Evolutionary conservation across 2,329 filamentous ascomycete species (phyloP), one percentile per base, ranked within the genome.

Genomic region (Fusarium acutatum): DNA sequence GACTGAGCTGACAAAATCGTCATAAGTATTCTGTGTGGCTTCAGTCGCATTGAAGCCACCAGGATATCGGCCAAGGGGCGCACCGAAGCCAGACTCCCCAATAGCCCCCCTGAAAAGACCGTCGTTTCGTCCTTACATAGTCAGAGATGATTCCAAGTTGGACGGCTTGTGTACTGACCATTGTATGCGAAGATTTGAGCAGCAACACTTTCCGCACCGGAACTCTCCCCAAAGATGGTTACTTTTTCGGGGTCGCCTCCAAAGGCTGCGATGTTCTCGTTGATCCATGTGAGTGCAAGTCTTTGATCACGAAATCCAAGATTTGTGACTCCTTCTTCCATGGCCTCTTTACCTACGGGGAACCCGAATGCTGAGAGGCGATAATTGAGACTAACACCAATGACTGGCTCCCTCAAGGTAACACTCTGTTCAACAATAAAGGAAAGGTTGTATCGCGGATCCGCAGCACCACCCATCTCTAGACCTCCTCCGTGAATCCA

Each of bases 361-460:
- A 71, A 88, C 87, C 3, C 87, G 84, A 84, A 86, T 6, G 83
- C 83, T 17, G 81, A 83, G 13, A 87, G 79, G 22, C 87, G 82
- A 69, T 88, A 88, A 70, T 88, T 87, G 47, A 88, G 71, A 15
- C 82, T 83, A 7, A 88, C 84, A 0, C 80, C 85, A 34, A 88
- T 85, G 58, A 88, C 80, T 1, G 85, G 86, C 40, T 84, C 85
- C 46, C 82, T 82, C 24, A 86, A 82, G 20, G 82, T 72, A 20
- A 84, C 82, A 2, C 84, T 83, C 43, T 85, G 83, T 20, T 84
- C 75, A 5, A 92, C 87, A 37, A 91, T 87, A 64, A 87, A 89
- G 15, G 88, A 88, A 40, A 91, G 82, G 69, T 92, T 92, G 77
- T 92, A 92, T 34, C 89, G 83, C 37, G 82, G 78, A 61, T 88